A percentile compares a stretch with the other conserved stretches of the same genome.
Evolutionary conservation across 768 basidiomycete species (phyloP).

Genomic region (Psilocybe subaeruginosa): DNA sequence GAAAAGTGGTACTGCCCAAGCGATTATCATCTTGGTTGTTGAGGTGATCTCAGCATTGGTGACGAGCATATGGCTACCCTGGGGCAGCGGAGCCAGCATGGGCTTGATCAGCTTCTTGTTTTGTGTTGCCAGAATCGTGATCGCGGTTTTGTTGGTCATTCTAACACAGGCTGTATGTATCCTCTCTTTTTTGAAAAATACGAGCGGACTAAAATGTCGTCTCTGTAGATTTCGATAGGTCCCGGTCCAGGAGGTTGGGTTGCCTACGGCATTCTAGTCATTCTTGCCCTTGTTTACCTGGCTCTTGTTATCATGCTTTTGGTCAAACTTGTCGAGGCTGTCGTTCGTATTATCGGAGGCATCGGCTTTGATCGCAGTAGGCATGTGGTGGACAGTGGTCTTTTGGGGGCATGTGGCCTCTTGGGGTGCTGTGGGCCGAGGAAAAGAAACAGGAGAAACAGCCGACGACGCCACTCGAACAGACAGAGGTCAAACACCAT

Average conservation of each 20-base stretch:
- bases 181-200: background rate
- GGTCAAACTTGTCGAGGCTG: constrained; percentile 83
- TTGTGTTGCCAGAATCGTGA: constrained; percentile 87
- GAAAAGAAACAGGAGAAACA: constrained; percentile 43
- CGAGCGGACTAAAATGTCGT: background rate
- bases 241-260: constrained; percentile 87
- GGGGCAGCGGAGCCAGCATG: constrained; percentile 97
- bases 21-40: constrained; percentile 85
- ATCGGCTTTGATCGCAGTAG: constrained; percentile 85
- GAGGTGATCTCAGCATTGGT: constrained; percentile 87
- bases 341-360: constrained; percentile 74
- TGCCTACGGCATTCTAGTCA: constrained; percentile 88
- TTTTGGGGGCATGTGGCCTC: constrained; percentile 83
- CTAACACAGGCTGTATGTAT: constrained; percentile 81
- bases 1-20: constrained; percentile 87
- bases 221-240: constrained; percentile 78
- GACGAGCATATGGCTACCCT: constrained; percentile 94
- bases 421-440: constrained; percentile 62
- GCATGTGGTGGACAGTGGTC: constrained; percentile 80
- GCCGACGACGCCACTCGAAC: constrained; percentile 31
- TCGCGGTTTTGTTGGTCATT: constrained; percentile 89
- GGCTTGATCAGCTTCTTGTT: constrained; percentile 93
- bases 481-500: constrained; percentile 14
- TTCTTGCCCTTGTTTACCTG: constrained; percentile 80
- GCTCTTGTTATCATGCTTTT: constrained; percentile 82